A percentile compares a stretch with the other conserved stretches of the same genome.
These are phyloP conservation scores for Boletellus dicymbophilus DNA, from an alignment of 1,284 basidiomycete genomes.

Conservation along the genomic window DNA sequence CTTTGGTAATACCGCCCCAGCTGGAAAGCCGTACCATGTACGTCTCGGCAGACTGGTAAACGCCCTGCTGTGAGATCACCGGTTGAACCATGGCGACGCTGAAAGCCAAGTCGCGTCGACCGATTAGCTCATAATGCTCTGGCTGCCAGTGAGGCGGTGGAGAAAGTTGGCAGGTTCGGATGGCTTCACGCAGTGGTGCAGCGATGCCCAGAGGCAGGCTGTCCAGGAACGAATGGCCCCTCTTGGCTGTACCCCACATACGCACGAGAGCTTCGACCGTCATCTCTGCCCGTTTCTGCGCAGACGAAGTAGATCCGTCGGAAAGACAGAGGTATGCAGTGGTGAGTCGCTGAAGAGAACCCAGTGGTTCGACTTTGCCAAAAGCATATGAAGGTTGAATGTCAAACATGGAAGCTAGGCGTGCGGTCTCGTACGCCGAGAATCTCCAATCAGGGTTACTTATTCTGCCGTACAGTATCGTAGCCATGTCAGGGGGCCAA, in stretches of 20 bases:
- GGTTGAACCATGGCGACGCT: conserved; percentile 36
- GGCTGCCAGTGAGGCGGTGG: conserved; percentile 75
- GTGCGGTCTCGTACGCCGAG: conserved; percentile 51
- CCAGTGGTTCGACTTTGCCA: conserved; percentile 58
- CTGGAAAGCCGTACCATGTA: conserved; percentile 46
- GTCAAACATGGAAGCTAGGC: conserved; percentile 51
- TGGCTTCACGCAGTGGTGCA: conserved; percentile 81
- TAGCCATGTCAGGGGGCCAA: conserved; percentile 68
- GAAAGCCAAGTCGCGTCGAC: conserved; percentile 75
- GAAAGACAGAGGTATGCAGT: conserved; percentile 57
- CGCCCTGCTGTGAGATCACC: conserved; percentile 28
- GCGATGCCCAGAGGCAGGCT: conserved; percentile 73
- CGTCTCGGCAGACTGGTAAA: conserved; percentile 33
- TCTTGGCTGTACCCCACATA: conserved; percentile 42
- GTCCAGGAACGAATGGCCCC: conserved; percentile 45
- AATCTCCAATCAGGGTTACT: conserved; percentile 67
- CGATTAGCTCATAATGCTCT: conserved; percentile 74
- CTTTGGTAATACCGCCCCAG: conserved; percentile 1
- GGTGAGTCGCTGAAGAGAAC: conserved; percentile 50
- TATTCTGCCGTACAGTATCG: conserved; percentile 63
- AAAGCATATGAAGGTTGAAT: conserved; percentile 59
- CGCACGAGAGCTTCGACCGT: conserved; percentile 65
- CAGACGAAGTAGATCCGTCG: conserved; percentile 48
- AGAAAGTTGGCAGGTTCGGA: conserved; percentile 77
- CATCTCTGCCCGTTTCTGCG: conserved; percentile 63